Base-by-base conservation (phyloP, 192 early-diverging fungal genomes). In the Coemansia sp. region DNA sequence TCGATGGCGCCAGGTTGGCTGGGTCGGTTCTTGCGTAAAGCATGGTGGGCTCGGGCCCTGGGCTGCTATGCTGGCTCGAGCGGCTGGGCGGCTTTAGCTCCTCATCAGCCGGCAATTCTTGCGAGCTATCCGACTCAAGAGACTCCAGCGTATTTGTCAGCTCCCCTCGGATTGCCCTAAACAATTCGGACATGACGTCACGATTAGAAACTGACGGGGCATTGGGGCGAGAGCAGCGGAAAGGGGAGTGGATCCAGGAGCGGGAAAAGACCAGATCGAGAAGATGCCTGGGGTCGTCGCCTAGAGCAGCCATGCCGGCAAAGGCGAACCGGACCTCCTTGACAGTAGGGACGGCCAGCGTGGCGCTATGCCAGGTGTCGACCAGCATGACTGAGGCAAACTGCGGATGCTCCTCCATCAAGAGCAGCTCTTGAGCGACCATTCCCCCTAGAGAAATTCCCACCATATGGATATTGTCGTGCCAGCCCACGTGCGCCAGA, bases 371-470 rank as follows among this genome's bases (percentile, higher is more conserved):
- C 74, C 74, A 77, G 1, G 74, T 70, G 21, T 65, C 74, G 28
- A 66, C 74, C 8, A 77, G 40, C n/a, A 38, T 51, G 11, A 77
- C 64, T 0, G 74, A 71, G 5, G 57, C 68, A 55, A 58, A 77
- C 6, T 40, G 51, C 7, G 38, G 38, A 0, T 3, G 44, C 1
- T 12, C 47, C 2, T 58, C 42, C 23, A 83, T 64, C 21, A 80
- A 31, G 11, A 73, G 81, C 50, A 93, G 58, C 53, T 93, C 88
- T 53, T 88, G 83, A 0, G 88, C 71, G 46, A 95, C 87, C 93
- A 93, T 95, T 18, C 88, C 88, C 16, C 92, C 90, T 82, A 94
- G 80, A 0, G 89, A 91, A 5, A 93, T 76, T 6, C 93, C 93
- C 36, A 87, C 85, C n/a, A 93, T 16, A 60, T 91, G 87, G 16